Evolutionary conservation across 495 filamentous ascomycete genomes (phyloP), one percentile per base, ranked within the genome.

Genomic region (Tuber aestivum): DNA sequence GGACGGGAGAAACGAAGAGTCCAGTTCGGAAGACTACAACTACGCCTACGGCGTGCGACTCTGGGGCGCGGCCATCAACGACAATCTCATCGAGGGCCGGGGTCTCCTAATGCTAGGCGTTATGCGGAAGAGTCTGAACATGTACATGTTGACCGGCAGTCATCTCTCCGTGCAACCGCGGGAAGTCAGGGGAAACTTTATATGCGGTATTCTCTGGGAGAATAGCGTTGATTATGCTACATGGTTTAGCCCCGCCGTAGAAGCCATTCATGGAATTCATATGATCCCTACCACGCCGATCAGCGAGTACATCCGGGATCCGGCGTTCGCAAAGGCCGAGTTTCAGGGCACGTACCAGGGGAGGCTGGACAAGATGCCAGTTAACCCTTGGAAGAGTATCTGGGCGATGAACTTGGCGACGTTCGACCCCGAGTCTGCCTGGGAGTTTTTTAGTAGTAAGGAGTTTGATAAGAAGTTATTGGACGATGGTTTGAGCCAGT

Each of bases 211-310:
- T 80, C 84, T 97, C 8, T 98, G 97, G 83, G 95, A 98, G 84
- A 98, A 97, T 84, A 97, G 97, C 84, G 87, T 96, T 72, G 92
- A 98, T 83, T 95, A 97, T 84, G 92, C 91, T 12, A 98, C 95
- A 1, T 98, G 94, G 85, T 98, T 98, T 82, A 94, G 94, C n/a
- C 82, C 83, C 73, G 91, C 92, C 75, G 85, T 88, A 3, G 93
- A 96, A 84, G 96, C 89, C 81, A 89, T 97, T 74, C 90, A 98
- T 84, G 95, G 91, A 73, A 97, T 97, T 74, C 94, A 98, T 85
- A 98, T 98, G 94, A 85, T 97, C 48, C 95, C 95, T 3, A 86
- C 97, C 45, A 87, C 93, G 41, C 93, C 95, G 0, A 87, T 86
- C 74, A 90, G 89, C 0, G 84, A 90, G 40, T 89, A 91, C 73